Percentiles rank a stretch among this genome's conserved stretches.
Evolutionary conservation across 2,329 filamentous ascomycete species (phyloP).

Genomic region (Alternaria sp.): DNA sequence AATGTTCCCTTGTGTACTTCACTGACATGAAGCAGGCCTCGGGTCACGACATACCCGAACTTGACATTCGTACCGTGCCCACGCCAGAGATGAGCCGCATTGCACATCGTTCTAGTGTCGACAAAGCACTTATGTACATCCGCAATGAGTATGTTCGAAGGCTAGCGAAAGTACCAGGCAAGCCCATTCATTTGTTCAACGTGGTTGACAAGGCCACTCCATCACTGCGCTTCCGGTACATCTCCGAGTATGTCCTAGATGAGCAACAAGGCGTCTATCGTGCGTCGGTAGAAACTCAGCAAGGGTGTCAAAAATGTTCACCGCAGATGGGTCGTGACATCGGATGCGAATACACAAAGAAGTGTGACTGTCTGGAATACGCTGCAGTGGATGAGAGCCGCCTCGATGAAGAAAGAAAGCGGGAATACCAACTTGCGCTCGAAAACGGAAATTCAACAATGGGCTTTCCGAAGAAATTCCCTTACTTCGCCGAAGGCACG

Average conservation of each 20-base stretch:
- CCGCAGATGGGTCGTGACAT: constrained; percentile 59
- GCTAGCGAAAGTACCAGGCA: constrained; percentile 33
- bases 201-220: constrained; percentile 61
- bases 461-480: constrained; percentile 61
- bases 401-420: constrained; percentile 35
- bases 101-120: constrained; percentile 34
- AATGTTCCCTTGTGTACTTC: neutral
- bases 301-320: constrained; percentile 69
- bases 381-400: constrained; percentile 57
- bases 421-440: constrained; percentile 23
- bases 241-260: constrained; percentile 65
- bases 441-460: constrained; percentile 33
- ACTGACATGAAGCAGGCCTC: constrained; percentile 13
- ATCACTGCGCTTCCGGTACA: constrained; percentile 71
- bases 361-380: constrained; percentile 72
- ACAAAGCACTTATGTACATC: constrained; percentile 45
- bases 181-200: constrained; percentile 68
- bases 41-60: constrained; percentile 21
- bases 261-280: constrained; percentile 61
- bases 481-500: constrained; percentile 60
- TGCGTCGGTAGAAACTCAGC: constrained; percentile 66
- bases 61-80: constrained; percentile 45
- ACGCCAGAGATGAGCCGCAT: constrained; percentile 44
- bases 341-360: constrained; percentile 67
- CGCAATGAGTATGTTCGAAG: constrained; percentile 46